Evolutionary conservation across 768 basidiomycete genomes (phyloP).

Genomic region (Hirschioporus abietinus): DNA sequence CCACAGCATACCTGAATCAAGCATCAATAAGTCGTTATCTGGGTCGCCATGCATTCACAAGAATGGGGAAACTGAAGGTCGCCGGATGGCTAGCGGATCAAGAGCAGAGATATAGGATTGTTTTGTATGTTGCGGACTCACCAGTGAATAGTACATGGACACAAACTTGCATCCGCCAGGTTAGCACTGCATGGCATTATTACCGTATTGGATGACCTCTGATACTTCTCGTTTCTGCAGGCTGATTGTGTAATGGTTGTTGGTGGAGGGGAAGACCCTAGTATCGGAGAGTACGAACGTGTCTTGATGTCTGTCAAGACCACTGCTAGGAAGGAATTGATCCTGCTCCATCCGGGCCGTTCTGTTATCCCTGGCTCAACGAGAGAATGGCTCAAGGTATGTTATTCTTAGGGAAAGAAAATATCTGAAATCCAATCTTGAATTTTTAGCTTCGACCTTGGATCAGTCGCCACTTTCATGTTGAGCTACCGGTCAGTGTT

Average conservation of each 20-base stretch:
- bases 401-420: constrained; percentile 7
- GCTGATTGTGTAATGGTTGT: constrained; percentile 94
- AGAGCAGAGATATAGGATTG: constrained; percentile 89
- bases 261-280: constrained; percentile 89
- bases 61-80: constrained; percentile 96
- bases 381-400: constrained; percentile 90
- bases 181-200: constrained; percentile 23
- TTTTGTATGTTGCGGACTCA: constrained; percentile 95
- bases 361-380: constrained; percentile 88
- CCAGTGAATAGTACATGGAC: constrained; percentile 96
- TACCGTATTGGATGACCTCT: not conserved
- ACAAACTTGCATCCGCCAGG: constrained; percentile 95
- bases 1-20: constrained; percentile 90
- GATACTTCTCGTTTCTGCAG: constrained; percentile 27
- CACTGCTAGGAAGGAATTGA: constrained; percentile 95
- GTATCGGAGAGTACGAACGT: constrained; percentile 91
- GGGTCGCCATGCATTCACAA: constrained; percentile 90
- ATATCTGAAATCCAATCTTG: not conserved
- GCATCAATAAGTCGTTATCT: constrained; percentile 88
- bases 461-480: constrained; percentile 94
- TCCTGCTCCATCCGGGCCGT: constrained; percentile 89
- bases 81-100: constrained; percentile 93
- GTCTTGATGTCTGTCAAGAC: constrained; percentile 93
- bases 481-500: constrained; percentile 70
- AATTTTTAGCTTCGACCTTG: constrained; percentile 77